phyloP scores from a whole-genome alignment of 768 basidiomycete species.

The Hypholoma sublateritium region DNA sequence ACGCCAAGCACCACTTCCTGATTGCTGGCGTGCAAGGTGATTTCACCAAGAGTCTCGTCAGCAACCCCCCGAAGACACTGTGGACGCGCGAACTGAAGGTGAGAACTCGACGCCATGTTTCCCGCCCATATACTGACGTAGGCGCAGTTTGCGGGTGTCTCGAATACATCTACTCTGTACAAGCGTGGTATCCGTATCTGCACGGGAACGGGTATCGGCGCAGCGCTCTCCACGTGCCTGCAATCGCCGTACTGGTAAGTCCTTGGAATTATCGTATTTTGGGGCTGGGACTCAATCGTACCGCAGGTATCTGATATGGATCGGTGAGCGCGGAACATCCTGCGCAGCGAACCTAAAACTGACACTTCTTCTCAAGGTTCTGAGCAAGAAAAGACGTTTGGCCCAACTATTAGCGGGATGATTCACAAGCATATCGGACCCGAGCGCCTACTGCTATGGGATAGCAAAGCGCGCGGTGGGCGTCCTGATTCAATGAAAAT shows the following conservation, averaged over 20 bases:
- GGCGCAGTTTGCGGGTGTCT: conserved; percentile 72
- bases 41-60: conserved; percentile 72
- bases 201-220: conserved; percentile 81
- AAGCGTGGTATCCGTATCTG: conserved; percentile 79
- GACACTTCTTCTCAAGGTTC: conserved; percentile 46
- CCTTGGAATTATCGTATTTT: conserved; percentile 4
- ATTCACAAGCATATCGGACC: conserved; percentile 72
- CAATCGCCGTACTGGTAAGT: conserved; percentile 71
- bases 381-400: conserved; percentile 81
- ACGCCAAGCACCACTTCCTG: conserved; percentile 78
- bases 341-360: conserved; percentile 16
- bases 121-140: background rate
- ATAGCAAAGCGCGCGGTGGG: conserved; percentile 70
- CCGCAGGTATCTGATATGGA: conserved; percentile 77
- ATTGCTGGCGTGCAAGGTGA: conserved; percentile 83
- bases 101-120: background rate
- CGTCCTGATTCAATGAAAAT: conserved; percentile 80
- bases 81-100: conserved; percentile 86
- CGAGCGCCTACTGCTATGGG: conserved; percentile 76
- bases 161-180: conserved; percentile 79
- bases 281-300: background rate
- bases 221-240: conserved; percentile 76
- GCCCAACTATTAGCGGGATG: conserved; percentile 65
- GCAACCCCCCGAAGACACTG: conserved; percentile 63
- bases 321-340: conserved; percentile 39